Base-by-base conservation (phyloP, 257 asterid species). In the Asclepias syriaca region DNA sequence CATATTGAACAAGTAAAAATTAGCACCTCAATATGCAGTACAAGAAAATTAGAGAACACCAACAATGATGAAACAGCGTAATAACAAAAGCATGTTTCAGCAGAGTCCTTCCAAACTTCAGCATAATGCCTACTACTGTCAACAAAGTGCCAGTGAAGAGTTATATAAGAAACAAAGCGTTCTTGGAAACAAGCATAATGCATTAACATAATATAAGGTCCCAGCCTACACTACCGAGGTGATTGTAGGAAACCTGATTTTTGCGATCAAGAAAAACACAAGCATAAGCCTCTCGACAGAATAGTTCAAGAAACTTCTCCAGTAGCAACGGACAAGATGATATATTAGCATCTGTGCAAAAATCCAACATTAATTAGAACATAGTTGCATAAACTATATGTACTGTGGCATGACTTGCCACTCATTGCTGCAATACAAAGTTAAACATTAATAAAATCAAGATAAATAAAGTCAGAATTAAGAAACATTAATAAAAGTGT, bases 251-350 rank as follows among this genome's bases (percentile, higher is more conserved):
- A 29, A 84, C 72, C 22, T 77, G 76, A 59, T 55, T 84, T 71
- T 89, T 91, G 69, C 58, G 81, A 79, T 91, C 96, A 39, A 85
- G 83, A 81, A 81, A 88, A 68, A 94, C 79, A 68, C 81, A 77
- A 46, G 91, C 88, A 80, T 89, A 88, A 72, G 93, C 96, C 82
- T 93, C 98, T 84, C 69, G 87, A 77, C 77, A 66, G 77, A 85
- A 86, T 43, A 89, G 67, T 77, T 91, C 91, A 69, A 93, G 97
- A 87, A 93, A 93, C 83, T 89, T 91, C 84, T 91, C 97, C 98
- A 91, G 89, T 84, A 91, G 79, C 77, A 82, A 65, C 57, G 45
- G 32, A 63, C 9, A 64, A 8, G n/a, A 65, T 8, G n/a, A 24
- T 24, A 48, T 15, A 69, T 2, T 51, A 53, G n/a, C 67, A 22